Evolutionary conservation across 2,329 filamentous ascomycete genomes (phyloP), one percentile per base, ranked within the genome.

Genomic region (Stylonectria norvegica): DNA sequence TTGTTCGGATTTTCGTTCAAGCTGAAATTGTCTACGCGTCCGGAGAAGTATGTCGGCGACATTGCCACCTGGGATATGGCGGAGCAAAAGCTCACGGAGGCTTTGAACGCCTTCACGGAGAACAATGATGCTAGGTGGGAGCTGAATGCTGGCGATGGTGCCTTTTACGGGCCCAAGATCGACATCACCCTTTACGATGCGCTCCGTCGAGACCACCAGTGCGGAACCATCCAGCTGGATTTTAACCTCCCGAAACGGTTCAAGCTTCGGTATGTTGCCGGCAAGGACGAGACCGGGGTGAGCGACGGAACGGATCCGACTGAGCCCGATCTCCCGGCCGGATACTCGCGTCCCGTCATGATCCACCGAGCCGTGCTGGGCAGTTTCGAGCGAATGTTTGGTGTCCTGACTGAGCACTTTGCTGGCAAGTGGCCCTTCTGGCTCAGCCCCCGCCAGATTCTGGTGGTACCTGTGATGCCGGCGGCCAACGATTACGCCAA

Each of bases 151-250:
- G 93, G 91, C 42, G 93, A 98, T 57, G 93, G 93, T 61, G 93
- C 93, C 38, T 98, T 97, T 70, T 98, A 98, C 65, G 93, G 93
- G 2, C 93, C 93, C 36, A 98, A 98, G 79, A 95, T 97, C 56
- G 93, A 98, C 58, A 93, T 98, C 60, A 94, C 88, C 47, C 90
- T 98, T 59, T 84, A 83, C 36, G 91, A 96, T 66, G 88, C 88
- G 32, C 73, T 96, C 52, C 81, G 82, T 66, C 80, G 90, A 62
- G 87, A 66, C 39, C 61, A 63, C 48, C 64, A 68, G 55, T 67
- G 64, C 48, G 65, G 91, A 55, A 97, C 91, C 10, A 95, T 97
- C 53, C 91, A 97, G 69, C 86, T 95, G 61, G 89, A 89, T 65
- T 96, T 96, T 68, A 86, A 87, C 59, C 78, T 96, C 43, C 65